Conservation (phyloP, 306 rosid species). For the Cucurbita moschata region DNA sequence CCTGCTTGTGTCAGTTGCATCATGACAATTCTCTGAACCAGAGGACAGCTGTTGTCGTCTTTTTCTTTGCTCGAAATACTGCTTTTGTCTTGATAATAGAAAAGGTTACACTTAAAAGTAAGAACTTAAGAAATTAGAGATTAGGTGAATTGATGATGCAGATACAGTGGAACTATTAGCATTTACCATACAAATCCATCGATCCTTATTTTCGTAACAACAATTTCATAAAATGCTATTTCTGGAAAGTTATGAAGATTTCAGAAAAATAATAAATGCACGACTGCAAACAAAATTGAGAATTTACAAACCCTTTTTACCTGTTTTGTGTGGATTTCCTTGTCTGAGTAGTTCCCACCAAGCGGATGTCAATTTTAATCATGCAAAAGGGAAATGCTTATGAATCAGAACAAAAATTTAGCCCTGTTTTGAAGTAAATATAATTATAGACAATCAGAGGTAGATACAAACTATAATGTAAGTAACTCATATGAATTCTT, state of each 20-base stretch:
- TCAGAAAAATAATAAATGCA: background rate
- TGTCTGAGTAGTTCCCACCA: slow-evolving; percentile 39
- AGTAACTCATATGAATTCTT: background rate
- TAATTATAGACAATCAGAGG: background rate
- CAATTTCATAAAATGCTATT: background rate
- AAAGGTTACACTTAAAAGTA: background rate
- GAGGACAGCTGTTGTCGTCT: slow-evolving; percentile 42
- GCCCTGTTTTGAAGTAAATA: background rate
- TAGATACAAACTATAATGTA: background rate
- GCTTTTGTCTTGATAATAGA: slow-evolving; percentile 61
- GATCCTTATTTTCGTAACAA: background rate
- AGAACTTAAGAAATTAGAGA: background rate
- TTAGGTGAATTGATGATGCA: background rate
- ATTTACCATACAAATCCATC: background rate
- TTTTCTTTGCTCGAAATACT: slow-evolving; percentile 83
- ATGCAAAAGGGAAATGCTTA: slow-evolving; percentile 25
- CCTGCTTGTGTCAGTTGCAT: slow-evolving; percentile 18
- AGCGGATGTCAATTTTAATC: slow-evolving; percentile 11
- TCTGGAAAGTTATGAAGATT: background rate
- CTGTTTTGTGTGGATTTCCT: slow-evolving; percentile 69
- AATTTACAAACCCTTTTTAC: slow-evolving; percentile 12
- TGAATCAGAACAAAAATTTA: slow-evolving; percentile 21
- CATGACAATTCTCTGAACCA: slow-evolving; percentile 27
- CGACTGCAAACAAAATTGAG: background rate
- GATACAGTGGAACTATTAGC: background rate